Evolutionary conservation across 2,329 filamentous ascomycete genomes (phyloP), one percentile per base, ranked within the genome.

Genomic region (Myotisia sp.): DNA sequence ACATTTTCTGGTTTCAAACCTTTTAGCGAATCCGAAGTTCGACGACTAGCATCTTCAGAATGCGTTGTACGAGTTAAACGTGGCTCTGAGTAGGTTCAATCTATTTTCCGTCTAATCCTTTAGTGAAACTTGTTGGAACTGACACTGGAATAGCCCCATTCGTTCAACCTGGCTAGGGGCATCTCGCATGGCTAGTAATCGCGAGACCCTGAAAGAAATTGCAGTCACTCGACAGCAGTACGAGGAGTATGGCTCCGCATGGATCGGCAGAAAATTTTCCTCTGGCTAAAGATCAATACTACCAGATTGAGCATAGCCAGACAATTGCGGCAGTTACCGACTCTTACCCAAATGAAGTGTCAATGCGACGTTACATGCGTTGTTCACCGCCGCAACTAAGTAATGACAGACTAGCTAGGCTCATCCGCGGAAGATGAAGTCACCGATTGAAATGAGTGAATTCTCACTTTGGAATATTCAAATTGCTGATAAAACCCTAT

Each of bases 141-240:
- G 20, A 30, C 10, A 22, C 24, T n/a, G 22, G 22, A 44, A 38
- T 37, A 64, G 62, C 48, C 82, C 87, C 0, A 67, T 93, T 44
- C 76, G 73, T 16, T 82, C 76, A 43, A 84, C 80, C 0, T 98
- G 87, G 87, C 60, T 74, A 8, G 90, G 90, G 10, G 87, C 77
- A n/a, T 79, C 80, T 14, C 70, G 74, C 38, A 64, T 94, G 37
- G 84, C 84, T 1, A 71, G 62, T 33, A 76, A 86, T 47, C 65
- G 67, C 26, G 67, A 79, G 24, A 63, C 64, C 33, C 43, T 92
- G 33, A 68, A 75, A 40, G 68, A 68, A 31, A 58, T 85, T 8
- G 69, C 74, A 2, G 80, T 94, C n/a, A 90, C 82, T 0, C 83
- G 81, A 52, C 71, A 80, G 41, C 84, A 98, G 51, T 98, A 98